phyloP scores from a whole-genome alignment of 768 basidiomycete species.

The Leucocoprinus leucothites region DNA sequence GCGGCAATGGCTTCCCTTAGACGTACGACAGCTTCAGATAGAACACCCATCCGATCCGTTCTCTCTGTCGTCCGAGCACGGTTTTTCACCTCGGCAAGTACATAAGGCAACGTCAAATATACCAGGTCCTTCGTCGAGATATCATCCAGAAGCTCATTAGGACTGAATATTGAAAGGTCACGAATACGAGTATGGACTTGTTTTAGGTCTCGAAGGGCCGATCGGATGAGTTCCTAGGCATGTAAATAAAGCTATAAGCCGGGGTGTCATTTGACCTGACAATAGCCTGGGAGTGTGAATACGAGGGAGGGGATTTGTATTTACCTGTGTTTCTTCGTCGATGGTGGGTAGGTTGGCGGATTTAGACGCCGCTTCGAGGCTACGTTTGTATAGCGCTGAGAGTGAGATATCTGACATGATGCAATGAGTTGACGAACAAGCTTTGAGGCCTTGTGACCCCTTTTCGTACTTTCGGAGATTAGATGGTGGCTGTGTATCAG shows the following conservation, averaged over 20 bases:
- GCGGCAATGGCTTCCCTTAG: too few species aligned
- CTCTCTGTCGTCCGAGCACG: slow-evolving; percentile 54
- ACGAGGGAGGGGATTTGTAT: neutral
- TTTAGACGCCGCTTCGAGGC: slow-evolving; percentile 36
- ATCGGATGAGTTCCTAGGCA: slow-evolving; percentile 57
- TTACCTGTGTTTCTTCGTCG: slow-evolving; percentile 43
- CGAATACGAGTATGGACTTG: slow-evolving; percentile 50
- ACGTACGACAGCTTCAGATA: slow-evolving; percentile 60
- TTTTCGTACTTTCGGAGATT: neutral
- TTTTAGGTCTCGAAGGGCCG: slow-evolving; percentile 53
- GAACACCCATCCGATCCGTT: slow-evolving; percentile 51
- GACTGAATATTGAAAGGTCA: slow-evolving; percentile 71
- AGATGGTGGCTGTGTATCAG: slow-evolving; percentile 8
- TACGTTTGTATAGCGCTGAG: slow-evolving; percentile 32
- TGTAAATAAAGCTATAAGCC: neutral
- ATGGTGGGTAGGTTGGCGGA: slow-evolving; percentile 35
- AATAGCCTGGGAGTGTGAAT: neutral
- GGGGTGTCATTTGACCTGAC: neutral
- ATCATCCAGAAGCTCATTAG: slow-evolving; percentile 82
- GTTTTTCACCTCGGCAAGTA: slow-evolving; percentile 61
- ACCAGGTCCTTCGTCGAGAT: slow-evolving; percentile 73
- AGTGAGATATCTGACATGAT: slow-evolving; percentile 28
- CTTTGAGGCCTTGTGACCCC: neutral
- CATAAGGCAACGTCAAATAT: slow-evolving; percentile 73
- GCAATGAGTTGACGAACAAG: neutral